Evolutionary conservation across 179 eudicot genomes (phyloP), one percentile per base, ranked within the genome.

Genomic region (Beta macrorhiza): DNA sequence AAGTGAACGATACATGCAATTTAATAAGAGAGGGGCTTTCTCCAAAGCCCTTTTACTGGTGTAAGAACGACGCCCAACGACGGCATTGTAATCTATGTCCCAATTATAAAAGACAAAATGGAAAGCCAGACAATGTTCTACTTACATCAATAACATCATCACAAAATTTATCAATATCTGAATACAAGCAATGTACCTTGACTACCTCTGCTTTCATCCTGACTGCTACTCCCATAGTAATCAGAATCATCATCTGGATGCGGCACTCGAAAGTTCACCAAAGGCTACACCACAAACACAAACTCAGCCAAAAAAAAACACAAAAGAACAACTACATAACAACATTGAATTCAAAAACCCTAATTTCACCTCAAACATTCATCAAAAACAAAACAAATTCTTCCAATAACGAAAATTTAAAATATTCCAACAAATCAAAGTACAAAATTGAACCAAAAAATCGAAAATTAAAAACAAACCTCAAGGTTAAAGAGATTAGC

Each of bases 261-360:
- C 70, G 99, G 99, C 86, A 95, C 79, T 84, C 84, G 92, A 85
- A 92, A 95, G 81, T 92, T 95, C 93, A 90, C 89, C 97, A 95
- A 87, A 77, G 99, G 83, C 99, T 95, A 88, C 89, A 83, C 86
- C 25, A 25, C 25, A 25, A 25, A 25, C 53, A 76, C 72, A 75
- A 19, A 52, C 65, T 53, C 53, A 72, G 52, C 47, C 45, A 45
- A 29, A 75, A 0, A 25, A 67, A 29, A 57, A 67, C 42, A 32
- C 16, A 29, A 29, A 29, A 29, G 32, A 29, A 29, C 32, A 29
- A 29, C 32, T 29, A 29, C 32, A 29, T 29, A 29, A 29, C 32
- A 53, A 79, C 81, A 90, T 84, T 84, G 86, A 80, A 32, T 69
- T 58, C n/a, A 65, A 56, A 80, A 79, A 68, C 71, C 83, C 83